A percentile compares a stretch with the other conserved stretches of the same genome.
These are phyloP conservation scores for Cupressus sempervirens DNA, from an alignment of 75 land plant species.

Conservation along the genomic window DNA sequence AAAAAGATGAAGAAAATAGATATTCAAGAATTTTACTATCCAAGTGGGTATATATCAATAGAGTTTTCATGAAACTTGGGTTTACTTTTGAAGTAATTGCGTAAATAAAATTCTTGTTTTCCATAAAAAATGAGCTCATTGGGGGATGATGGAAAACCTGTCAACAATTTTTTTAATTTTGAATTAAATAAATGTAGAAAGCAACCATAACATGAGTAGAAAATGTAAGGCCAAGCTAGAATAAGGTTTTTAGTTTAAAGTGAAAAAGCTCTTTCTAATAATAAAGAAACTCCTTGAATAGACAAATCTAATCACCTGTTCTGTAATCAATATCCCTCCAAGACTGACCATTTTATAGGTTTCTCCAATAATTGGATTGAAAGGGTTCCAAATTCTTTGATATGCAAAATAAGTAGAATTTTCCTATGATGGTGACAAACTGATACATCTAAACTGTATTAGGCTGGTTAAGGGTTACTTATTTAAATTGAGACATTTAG, in stretches of 20 bases:
- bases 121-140: slow-evolving; percentile 95
- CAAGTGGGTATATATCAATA: slow-evolving; percentile 93
- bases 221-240: neutral
- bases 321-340: slow-evolving; percentile 78
- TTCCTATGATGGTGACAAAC: slow-evolving; percentile 78
- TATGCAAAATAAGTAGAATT: slow-evolving; percentile 87
- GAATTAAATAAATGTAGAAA: neutral
- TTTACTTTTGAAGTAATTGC: slow-evolving; percentile 93
- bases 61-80: slow-evolving; percentile 97
- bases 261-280: neutral
- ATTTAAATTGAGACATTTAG: neutral
- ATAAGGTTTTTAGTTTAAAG: neutral
- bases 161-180: neutral
- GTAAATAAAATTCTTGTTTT: slow-evolving; percentile 93
- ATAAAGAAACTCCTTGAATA: neutral
- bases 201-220: neutral
- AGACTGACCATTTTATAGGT: slow-evolving; percentile 98
- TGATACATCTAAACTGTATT: neutral
- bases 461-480: neutral
- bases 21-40: slow-evolving; percentile 52
- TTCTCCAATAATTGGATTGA: slow-evolving; percentile 97
- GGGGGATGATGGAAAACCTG: slow-evolving; percentile 99
- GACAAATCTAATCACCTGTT: slow-evolving; percentile 57
- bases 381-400: slow-evolving; percentile 96
- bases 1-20: neutral